These are phyloP conservation scores for Leccinum variicolor DNA, from an alignment of 768 basidiomycete genomes.

Conservation along the genomic window DNA sequence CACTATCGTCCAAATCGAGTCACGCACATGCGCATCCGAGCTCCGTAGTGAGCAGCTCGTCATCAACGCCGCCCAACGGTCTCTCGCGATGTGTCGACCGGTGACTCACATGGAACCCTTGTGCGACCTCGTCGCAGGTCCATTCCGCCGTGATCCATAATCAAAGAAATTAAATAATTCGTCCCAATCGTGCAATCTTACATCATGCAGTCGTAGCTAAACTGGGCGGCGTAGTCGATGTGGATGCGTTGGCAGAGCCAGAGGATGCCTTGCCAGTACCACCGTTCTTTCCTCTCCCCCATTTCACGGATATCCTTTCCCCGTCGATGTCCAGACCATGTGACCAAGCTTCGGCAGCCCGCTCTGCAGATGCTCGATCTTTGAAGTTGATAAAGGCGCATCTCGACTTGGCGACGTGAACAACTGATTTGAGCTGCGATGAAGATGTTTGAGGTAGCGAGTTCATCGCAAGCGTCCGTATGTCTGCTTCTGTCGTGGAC, in stretches of 20 bases:
- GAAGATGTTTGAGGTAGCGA: slow-evolving; percentile 65
- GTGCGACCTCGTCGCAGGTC: background rate
- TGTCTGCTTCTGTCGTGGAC: slow-evolving; percentile 64
- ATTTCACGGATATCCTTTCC: slow-evolving; percentile 70
- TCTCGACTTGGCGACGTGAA: slow-evolving; percentile 81
- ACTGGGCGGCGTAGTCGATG: slow-evolving; percentile 1
- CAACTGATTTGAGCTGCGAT: slow-evolving; percentile 73
- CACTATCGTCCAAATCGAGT: slow-evolving; percentile 45
- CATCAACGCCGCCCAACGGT: background rate
- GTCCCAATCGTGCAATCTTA: background rate
- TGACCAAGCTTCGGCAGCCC: slow-evolving; percentile 86
- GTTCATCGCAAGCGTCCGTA: slow-evolving; percentile 69
- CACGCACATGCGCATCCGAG: slow-evolving; percentile 42
- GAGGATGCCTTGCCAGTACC: slow-evolving; percentile 32
- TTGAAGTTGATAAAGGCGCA: slow-evolving; percentile 93
- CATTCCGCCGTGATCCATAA: background rate
- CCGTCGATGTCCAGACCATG: slow-evolving; percentile 86
- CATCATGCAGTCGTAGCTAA: slow-evolving; percentile 13
- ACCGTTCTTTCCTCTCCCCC: slow-evolving; percentile 74
- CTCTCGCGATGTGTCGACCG: background rate
- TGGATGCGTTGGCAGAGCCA: background rate
- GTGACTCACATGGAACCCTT: background rate
- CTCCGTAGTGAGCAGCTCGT: background rate
- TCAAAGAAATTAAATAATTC: background rate
- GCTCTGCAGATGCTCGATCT: slow-evolving; percentile 77